Base-by-base conservation (phyloP, 2,329 filamentous ascomycete genomes). In the Mycosphaerella sp. region DNA sequence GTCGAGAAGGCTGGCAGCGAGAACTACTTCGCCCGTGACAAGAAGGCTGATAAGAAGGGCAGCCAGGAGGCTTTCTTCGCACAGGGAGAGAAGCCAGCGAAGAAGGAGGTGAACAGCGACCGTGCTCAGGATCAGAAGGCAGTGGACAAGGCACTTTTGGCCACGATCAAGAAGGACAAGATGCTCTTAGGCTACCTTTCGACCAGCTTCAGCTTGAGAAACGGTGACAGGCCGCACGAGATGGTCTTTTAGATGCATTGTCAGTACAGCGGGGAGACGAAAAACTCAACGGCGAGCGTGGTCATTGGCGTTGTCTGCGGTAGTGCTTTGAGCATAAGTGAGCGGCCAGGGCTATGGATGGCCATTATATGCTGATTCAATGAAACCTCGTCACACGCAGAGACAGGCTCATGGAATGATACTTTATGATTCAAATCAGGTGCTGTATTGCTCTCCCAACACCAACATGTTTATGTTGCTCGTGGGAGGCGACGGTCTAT, bases 201-300 rank as follows among this genome's bases (percentile, higher is more conserved):
- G 74, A 89, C 86, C 78, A 89, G 86, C 75, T 98, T 98, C 88
- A 95, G 88, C 85, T 86, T 98, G 78, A 88, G 92, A 80, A 96
- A 91, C 83, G 93, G 93, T 73, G 92, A 98, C 84, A 91, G 92
- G 86, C 93, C 93, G 79, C 93, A 98, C 81, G 89, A 95, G 85
- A 97, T 98, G 93, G 88, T 89, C 80, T 98, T 92, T 85, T 98
- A 96, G 79, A 84, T 59, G 59, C 56, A 58, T 53, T 55, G 52
- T 46, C 48, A 51, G 48, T 44, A 42, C 48, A 51, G 41, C 31
- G 56, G 54, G 54, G 51, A 59, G 55, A 57, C 45, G 45, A 32
- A 26, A 50, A 52, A 48, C 48, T 58, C 56, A 58, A 58, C 58
- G 58, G 59, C 58, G 56, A 60, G 54, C 52, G 53, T 48, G 59